Evolutionary conservation across 1,284 basidiomycete genomes (phyloP).

Genomic region (Papiliotrema laurentii): DNA sequence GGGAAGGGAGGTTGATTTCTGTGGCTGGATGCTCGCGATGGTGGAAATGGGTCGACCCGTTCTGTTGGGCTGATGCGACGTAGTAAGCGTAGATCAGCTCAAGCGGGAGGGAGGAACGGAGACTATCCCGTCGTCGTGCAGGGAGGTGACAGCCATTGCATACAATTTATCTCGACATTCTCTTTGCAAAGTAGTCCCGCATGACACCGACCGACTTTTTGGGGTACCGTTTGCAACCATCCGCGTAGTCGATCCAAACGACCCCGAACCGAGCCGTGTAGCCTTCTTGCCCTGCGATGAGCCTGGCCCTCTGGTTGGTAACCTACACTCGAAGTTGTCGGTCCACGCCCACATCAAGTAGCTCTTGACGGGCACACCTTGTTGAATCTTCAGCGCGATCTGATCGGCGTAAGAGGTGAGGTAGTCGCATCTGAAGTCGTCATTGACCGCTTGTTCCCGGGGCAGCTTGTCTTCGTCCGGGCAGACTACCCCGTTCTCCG

Average conservation of each 20-base stretch:
- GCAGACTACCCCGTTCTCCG: constrained; percentile 13
- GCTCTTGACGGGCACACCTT: constrained; percentile 10
- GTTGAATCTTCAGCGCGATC: constrained; percentile 8
- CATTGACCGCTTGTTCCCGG: constrained; percentile 6
- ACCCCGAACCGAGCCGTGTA: constrained; percentile 1
- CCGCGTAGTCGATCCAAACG: constrained; percentile 2
- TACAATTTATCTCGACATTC: too few relatives aligned
- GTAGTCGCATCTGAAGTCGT: constrained; percentile 12
- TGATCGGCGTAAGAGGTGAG: constrained; percentile 6
- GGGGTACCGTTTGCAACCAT: constrained; percentile 1
- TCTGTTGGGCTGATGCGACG: constrained; percentile 22
- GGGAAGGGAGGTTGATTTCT: constrained; percentile 34
- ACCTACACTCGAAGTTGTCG: constrained; percentile 12
- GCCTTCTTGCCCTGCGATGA: constrained; percentile 1
- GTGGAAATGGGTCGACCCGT: constrained; percentile 34
- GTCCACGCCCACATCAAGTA: constrained; percentile 13
- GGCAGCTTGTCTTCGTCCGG: constrained; percentile 10
- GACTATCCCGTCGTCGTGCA: too few relatives aligned
- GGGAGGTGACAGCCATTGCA: too few relatives aligned
- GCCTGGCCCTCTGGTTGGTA: constrained; percentile 1
- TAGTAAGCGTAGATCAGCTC: too few relatives aligned
- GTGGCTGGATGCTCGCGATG: constrained; percentile 35
- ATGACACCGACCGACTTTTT: constrained; percentile 4
- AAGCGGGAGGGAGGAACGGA: too few relatives aligned
- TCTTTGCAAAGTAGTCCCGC: constrained; percentile 2